Base-by-base conservation (phyloP, 208 protist species). In the Novymonas esmeraldas region DNA sequence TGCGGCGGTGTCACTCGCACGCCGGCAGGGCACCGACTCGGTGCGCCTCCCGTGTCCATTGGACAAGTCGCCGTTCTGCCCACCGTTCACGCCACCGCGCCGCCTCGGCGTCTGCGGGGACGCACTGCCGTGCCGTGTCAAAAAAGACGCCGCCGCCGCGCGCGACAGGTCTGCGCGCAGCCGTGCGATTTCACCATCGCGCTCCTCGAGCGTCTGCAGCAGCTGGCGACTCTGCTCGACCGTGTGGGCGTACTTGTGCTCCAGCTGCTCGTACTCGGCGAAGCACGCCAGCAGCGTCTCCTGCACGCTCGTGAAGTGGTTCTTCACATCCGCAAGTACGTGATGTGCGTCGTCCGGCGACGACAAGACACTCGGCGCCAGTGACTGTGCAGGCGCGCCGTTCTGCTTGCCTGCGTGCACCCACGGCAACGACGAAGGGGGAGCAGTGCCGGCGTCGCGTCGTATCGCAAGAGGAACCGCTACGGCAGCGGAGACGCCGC, bases 211-310 rank as follows among this genome's bases (percentile, higher is more conserved):
- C 16, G 61, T 69, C 20, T 64, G 44, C 61, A 75, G 45, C 2
- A 75, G 61, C 61, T 62, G 69, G 9, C 29, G 55, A 52, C 69
- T 75, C 50, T 75, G 60, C 54, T 75, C 69, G 14, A 75, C 69
- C 6, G 69, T 75, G 28, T 64, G 68, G 34, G 45, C 38, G 61
- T 75, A 75, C 45, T 75, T 75, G 33, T 75, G 52, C 46, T 75
- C 69, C 45, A 75, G 61, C 55, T 63, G n/a, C 39, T 63, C 38
- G 54, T 75, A 75, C 41, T 75, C 69, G n/a, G 56, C 69, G 11
- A 75, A 46, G 55, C 69, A 75, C n/a, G 33, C 69, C 20, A 75
- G 61, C 28, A 75, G 38, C 28, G 59, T 64, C 11, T 58, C 46
- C 13, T 67, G 69, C 26, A 69, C 69, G 22, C 34, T 75, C n/a